A percentile compares a stretch with the other conserved stretches of the same genome.
Evolutionary conservation across 148 eudicot species (phyloP).

Genomic region (Vaccinium darrowii): DNA sequence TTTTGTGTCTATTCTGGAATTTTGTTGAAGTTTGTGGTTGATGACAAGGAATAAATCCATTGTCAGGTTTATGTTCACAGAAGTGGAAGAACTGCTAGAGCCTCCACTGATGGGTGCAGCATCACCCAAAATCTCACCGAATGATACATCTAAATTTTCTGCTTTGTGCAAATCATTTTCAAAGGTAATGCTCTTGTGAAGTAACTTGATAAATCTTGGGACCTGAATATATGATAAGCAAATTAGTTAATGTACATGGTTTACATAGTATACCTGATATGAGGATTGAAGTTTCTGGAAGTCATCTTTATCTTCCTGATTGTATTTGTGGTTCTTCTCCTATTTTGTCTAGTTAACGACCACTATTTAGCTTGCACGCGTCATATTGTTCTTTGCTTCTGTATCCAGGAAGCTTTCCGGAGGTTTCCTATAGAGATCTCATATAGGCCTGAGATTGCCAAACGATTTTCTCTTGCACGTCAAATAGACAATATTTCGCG

Average conservation of each 20-base stretch:
- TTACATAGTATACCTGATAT: background rate
- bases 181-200: slow-evolving; percentile 48
- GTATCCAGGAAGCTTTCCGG: slow-evolving; percentile 67
- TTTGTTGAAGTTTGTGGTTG: background rate
- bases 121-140: slow-evolving; percentile 76
- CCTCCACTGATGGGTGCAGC: slow-evolving; percentile 88
- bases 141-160: slow-evolving; percentile 77
- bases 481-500: slow-evolving; percentile 83
- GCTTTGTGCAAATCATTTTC: slow-evolving; percentile 79
- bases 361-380: too few relatives aligned
- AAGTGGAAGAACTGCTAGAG: slow-evolving; percentile 98
- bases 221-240: background rate
- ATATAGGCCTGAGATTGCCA: slow-evolving; percentile 80
- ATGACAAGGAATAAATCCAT: slow-evolving; percentile 18
- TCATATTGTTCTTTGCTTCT: slow-evolving; percentile 13
- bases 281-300: background rate
- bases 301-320: background rate
- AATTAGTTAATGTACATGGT: background rate
- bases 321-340: background rate
- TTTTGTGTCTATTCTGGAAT: slow-evolving; percentile 11
- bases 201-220: background rate
- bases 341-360: too few relatives aligned
- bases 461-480: slow-evolving; percentile 78
- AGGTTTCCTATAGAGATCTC: slow-evolving; percentile 75
- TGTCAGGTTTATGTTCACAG: slow-evolving; percentile 89